phyloP scores from a whole-genome alignment of 805 yeast genomes.

The Ogataea trehalophila region DNA sequence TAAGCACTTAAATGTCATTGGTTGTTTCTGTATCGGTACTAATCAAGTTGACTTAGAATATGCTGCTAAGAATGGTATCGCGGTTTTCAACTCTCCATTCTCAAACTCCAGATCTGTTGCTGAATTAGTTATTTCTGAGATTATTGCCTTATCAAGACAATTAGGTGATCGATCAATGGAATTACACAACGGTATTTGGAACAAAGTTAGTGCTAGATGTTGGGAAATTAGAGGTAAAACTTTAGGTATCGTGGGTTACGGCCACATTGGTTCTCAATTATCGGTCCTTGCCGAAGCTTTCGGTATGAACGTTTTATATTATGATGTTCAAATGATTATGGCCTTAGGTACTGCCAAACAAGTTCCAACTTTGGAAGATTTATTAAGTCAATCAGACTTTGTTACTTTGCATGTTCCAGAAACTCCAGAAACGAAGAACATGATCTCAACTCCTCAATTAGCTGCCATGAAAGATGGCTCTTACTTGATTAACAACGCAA shows the following conservation, averaged over 20 bases:
- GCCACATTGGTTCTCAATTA: conserved; percentile 96
- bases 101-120: conserved; percentile 98
- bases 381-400: conserved; percentile 78
- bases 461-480: conserved; percentile 96
- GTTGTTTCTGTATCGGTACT: conserved; percentile 99
- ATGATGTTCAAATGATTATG: conserved; percentile 91
- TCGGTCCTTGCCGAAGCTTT: conserved; percentile 95
- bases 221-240: conserved; percentile 99
- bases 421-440: conserved; percentile 83
- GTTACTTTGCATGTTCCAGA: conserved; percentile 94
- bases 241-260: conserved; percentile 94
- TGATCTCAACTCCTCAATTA: conserved; percentile 85
- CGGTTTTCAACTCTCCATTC: conserved; percentile 90
- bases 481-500: conserved; percentile 89
- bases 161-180: conserved; percentile 95
- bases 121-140: conserved; percentile 92
- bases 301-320: conserved; percentile 95
- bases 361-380: conserved; percentile 77
- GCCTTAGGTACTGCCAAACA: conserved; percentile 95
- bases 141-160: conserved; percentile 92
- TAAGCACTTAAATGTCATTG: conserved; percentile 81
- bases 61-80: conserved; percentile 90
- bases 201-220: conserved; percentile 89
- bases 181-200: conserved; percentile 96
- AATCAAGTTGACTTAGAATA: conserved; percentile 91